phyloP scores from a whole-genome alignment of 257 asterid species.

The Catharanthus roseus region DNA sequence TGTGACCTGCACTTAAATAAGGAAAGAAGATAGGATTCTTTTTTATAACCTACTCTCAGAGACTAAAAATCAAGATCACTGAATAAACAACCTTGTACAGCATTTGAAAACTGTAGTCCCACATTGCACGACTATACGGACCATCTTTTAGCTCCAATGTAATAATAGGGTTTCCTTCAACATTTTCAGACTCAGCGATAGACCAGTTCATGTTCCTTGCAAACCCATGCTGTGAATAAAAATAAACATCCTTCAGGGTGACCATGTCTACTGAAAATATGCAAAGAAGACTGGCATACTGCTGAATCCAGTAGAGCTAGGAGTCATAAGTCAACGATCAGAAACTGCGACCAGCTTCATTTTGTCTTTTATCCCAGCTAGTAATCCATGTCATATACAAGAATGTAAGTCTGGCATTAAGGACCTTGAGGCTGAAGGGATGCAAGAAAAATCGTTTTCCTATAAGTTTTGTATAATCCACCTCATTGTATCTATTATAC shows the following conservation, averaged over 20 bases:
- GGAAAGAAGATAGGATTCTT: constrained; percentile 13
- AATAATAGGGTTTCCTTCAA: constrained; percentile 62
- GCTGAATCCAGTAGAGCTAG: neutral
- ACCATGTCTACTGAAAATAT: constrained; percentile 18
- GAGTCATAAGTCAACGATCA: neutral
- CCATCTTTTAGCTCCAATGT: constrained; percentile 87
- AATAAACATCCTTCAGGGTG: constrained; percentile 19
- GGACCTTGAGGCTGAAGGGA: neutral
- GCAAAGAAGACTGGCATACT: constrained; percentile 7
- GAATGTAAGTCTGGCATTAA: neutral
- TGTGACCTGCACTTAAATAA: constrained; percentile 50
- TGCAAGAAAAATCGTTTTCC: neutral
- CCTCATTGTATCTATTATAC: neutral
- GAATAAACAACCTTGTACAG: constrained; percentile 59
- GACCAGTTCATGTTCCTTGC: constrained; percentile 91
- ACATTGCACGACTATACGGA: constrained; percentile 88
- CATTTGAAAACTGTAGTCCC: constrained; percentile 91
- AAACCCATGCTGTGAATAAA: constrained; percentile 83
- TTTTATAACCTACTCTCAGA: no score
- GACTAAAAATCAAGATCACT: neutral
- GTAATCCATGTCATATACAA: neutral
- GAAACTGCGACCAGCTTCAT: neutral
- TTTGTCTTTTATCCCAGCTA: neutral
- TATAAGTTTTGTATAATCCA: neutral
- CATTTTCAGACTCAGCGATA: constrained; percentile 56